Conservation (phyloP, 331 rosid species). For the Malus hybrid region DNA sequence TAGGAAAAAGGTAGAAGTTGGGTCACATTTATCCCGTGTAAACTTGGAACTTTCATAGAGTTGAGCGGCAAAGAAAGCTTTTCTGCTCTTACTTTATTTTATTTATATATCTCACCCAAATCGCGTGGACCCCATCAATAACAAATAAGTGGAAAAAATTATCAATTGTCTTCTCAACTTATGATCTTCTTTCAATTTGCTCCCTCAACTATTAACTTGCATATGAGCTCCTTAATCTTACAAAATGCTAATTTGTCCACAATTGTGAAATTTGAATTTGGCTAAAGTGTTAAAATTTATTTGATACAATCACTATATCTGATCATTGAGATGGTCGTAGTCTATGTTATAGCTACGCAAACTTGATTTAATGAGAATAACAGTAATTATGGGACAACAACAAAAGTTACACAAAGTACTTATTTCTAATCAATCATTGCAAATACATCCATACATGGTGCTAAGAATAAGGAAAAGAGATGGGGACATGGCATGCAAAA, state of each 20-base stretch:
- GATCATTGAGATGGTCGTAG: too few species aligned
- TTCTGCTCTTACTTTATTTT: neutral
- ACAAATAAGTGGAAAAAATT: too few species aligned
- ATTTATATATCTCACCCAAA: neutral
- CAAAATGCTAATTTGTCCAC: neutral
- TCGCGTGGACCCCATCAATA: neutral
- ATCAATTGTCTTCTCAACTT: neutral
- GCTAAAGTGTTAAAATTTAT: too few species aligned
- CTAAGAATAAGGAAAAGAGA: neutral
- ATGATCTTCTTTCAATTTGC: neutral
- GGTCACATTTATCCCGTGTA: neutral
- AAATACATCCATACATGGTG: conserved; percentile 16
- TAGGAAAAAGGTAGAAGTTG: neutral
- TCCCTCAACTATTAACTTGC: neutral
- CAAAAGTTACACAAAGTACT: neutral
- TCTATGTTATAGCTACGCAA: too few species aligned
- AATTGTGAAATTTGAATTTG: neutral
- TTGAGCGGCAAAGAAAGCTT: neutral
- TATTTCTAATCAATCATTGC: neutral
- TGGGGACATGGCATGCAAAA: conserved; percentile 4
- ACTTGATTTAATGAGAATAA: too few species aligned
- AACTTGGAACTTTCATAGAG: neutral
- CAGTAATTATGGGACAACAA: too few species aligned
- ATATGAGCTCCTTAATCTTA: neutral
- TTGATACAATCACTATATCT: too few species aligned